A percentile compares a stretch with the other conserved stretches of the same genome.
Evolutionary conservation across 495 filamentous ascomycete species (phyloP).

Genomic region (Aspergillus leporis): DNA sequence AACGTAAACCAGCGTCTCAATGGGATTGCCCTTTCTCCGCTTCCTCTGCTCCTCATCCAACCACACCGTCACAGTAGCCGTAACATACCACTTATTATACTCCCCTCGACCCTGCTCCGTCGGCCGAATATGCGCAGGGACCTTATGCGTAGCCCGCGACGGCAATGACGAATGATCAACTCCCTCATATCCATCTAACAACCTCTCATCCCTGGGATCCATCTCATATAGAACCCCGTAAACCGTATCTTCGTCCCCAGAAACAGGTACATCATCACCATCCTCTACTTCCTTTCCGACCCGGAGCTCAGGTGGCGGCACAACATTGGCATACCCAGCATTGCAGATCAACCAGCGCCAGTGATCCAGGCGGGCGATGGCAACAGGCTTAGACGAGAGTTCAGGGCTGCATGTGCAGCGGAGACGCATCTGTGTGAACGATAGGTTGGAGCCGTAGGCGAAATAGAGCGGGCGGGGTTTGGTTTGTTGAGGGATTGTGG

Average conservation of each 20-base stretch:
- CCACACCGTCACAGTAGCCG: constrained; percentile 35
- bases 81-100: constrained; percentile 45
- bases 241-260: constrained; percentile 33
- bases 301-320: constrained; percentile 38
- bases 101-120: constrained; percentile 35
- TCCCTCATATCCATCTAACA: constrained; percentile 45
- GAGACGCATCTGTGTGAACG: constrained; percentile 60
- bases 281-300: constrained; percentile 24
- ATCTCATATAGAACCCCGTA: constrained; percentile 66
- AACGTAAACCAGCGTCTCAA: constrained; percentile 55
- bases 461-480: constrained; percentile 56
- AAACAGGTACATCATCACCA: constrained; percentile 22
- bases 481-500: constrained; percentile 8
- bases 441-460: constrained; percentile 75
- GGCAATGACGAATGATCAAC: constrained; percentile 29
- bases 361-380: constrained; percentile 45
- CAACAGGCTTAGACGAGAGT: constrained; percentile 50
- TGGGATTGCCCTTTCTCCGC: constrained; percentile 20
- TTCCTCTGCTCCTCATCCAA: constrained; percentile 27
- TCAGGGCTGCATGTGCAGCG: constrained; percentile 58
- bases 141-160: constrained; percentile 13
- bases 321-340: constrained; percentile 69
- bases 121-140: constrained; percentile 45
- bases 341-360: constrained; percentile 69
- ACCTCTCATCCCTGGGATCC: constrained; percentile 34